Evolutionary conservation across 345 rosid genomes (phyloP).

Genomic region (Acer negundo): DNA sequence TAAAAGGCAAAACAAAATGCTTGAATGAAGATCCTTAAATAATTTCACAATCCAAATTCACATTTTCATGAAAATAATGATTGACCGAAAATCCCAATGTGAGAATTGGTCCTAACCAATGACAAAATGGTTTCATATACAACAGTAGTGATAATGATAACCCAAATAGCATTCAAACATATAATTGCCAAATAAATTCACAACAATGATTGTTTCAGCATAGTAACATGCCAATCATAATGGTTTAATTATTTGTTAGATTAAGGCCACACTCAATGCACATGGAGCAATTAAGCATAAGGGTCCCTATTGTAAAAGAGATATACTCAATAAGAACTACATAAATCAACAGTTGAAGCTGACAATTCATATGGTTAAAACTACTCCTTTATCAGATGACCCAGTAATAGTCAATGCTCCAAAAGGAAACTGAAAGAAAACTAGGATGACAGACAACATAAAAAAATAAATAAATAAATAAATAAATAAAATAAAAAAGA

Average conservation of each 20-base stretch:
- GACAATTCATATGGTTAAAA: background rate
- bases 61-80: background rate
- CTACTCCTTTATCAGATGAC: background rate
- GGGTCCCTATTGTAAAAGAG: background rate
- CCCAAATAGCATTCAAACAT: slow-evolving; percentile 13
- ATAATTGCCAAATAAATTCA: background rate
- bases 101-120: background rate
- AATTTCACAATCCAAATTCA: slow-evolving; percentile 1
- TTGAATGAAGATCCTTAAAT: background rate
- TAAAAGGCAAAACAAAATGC: background rate
- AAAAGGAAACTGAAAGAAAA: background rate
- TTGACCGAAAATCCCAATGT: background rate
- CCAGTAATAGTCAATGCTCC: background rate
- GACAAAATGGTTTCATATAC: background rate
- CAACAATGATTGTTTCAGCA: background rate
- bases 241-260: background rate
- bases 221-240: background rate
- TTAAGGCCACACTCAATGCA: background rate
- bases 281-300: background rate
- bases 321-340: background rate
- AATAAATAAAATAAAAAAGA: background rate
- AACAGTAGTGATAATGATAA: background rate
- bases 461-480: background rate
- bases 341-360: background rate
- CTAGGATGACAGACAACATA: background rate